Percentiles rank a stretch among this genome's conserved stretches.
Conservation (phyloP, 352 stramenopile genomes). For the Pythium plurisporium region DNA sequence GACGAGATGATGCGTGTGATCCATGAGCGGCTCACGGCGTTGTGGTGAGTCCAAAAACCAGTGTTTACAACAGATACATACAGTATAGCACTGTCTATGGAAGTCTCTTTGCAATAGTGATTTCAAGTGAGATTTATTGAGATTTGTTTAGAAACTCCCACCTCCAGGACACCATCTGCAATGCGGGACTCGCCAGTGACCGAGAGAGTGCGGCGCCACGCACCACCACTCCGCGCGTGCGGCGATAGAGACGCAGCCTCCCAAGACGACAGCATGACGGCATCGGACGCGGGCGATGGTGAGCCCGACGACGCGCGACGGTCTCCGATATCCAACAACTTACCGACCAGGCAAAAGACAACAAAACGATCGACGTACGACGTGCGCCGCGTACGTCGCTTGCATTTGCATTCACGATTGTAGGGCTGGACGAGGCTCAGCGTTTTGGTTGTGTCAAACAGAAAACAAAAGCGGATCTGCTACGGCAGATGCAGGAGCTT, state of each 20-base stretch:
- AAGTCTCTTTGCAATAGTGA: not conserved
- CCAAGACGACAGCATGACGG: not conserved
- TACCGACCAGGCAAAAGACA: not conserved
- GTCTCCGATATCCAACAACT: not conserved
- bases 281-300: not conserved
- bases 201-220: no score
- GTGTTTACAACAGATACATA: no score
- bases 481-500: not conserved
- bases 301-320: not conserved
- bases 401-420: no score
- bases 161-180: no score
- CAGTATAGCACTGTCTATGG: no score
- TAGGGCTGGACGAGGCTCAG: no score
- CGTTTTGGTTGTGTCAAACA: no score
- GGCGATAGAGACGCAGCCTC: no score
- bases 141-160: no score
- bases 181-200: no score
- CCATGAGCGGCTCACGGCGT: not conserved
- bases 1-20: not conserved
- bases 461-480: not conserved
- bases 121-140: no score
- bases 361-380: not conserved
- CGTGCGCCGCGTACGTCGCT: not conserved
- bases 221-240: no score
- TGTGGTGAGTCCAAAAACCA: slow-evolving; percentile 5